Evolutionary conservation across 2,329 filamentous ascomycete genomes (phyloP), one percentile per base, ranked within the genome.

Genomic region (Geosmithia flava): DNA sequence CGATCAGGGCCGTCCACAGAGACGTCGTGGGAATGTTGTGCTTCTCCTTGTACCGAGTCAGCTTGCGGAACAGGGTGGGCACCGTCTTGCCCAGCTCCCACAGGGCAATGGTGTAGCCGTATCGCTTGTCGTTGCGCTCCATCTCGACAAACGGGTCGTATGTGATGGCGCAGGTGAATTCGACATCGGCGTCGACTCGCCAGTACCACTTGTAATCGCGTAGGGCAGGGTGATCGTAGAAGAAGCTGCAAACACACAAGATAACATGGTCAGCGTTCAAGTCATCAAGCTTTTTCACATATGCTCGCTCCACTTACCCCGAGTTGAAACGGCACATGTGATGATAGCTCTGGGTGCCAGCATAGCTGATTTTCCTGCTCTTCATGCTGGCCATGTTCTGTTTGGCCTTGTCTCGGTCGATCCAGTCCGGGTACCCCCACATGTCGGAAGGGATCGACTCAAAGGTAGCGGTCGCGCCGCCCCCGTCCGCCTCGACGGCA

Each of bases 1-100:
- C 66, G 44, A 52, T 83, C 11, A 60, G 81, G 56, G 70, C 75
- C 2, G 68, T 74, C 11, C 68, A 71, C 20, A 69, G 56, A 47
- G 58, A 56, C 27, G 55, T 64, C 20, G 62, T 61, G 11, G 58
- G 56, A 20, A 69, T 58, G 15, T 56, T 53, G 49, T 59, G 58
- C 49, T 55, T 52, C 51, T 66, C 60, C 57, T 68, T 71, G 60
- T 62, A 71, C 52, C 68, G 65, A 43, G 62, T 52, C 10, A 65
- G 59, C 39, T 62, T 58, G 50, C 66, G 65, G 56, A 70, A 71
- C 23, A 71, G 59, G 20, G 59, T 57, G 2, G 68, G 67, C 45
- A 68, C 68, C 20, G 68, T 69, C 48, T 59, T 57, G 37, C 62
- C 62, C 46, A 67, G 62, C 54, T 71, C 68, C 62, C 66, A 66